Conservation (phyloP, 768 basidiomycete genomes). For the Calocera viscosa region DNA sequence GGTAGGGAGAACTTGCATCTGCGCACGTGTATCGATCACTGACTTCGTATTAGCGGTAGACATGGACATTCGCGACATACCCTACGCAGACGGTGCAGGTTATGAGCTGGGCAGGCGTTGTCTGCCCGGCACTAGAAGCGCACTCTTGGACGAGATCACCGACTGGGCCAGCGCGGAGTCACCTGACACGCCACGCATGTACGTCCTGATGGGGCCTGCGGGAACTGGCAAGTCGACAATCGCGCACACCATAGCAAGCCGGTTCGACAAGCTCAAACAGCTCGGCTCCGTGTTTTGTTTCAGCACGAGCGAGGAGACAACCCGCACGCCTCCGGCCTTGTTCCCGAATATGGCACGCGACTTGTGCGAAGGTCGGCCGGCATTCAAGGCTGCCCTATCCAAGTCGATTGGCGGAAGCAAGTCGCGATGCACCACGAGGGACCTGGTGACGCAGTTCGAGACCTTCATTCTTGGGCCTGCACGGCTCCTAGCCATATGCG, state of each 20-base stretch:
- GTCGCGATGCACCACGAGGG: not conserved
- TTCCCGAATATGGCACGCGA: conserved; percentile 15
- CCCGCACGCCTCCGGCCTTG: not conserved
- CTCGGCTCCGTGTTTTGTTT: conserved; percentile 17
- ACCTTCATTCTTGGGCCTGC: not conserved
- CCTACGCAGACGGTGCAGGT: too few species aligned
- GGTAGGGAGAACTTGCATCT: not conserved
- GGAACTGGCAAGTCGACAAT: conserved; percentile 17
- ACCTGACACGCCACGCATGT: not conserved
- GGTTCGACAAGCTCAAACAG: not conserved
- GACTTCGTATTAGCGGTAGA: not conserved
- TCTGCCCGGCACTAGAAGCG: not conserved
- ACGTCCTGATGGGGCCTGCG: conserved; percentile 13
- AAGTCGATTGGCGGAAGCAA: not conserved
- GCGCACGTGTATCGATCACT: not conserved
- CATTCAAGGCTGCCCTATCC: not conserved
- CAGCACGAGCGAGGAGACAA: not conserved
- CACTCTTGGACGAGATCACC: not conserved
- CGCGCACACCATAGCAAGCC: conserved; percentile 12
- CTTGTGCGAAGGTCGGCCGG: conserved; percentile 10
- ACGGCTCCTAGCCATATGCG: not conserved
- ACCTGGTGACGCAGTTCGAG: not conserved
- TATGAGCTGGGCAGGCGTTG: not conserved
- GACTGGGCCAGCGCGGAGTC: not conserved
- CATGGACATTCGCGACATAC: not conserved